Evolutionary conservation across 305 asterid species (phyloP).

Genomic region (Fraxinus angustifolia): DNA sequence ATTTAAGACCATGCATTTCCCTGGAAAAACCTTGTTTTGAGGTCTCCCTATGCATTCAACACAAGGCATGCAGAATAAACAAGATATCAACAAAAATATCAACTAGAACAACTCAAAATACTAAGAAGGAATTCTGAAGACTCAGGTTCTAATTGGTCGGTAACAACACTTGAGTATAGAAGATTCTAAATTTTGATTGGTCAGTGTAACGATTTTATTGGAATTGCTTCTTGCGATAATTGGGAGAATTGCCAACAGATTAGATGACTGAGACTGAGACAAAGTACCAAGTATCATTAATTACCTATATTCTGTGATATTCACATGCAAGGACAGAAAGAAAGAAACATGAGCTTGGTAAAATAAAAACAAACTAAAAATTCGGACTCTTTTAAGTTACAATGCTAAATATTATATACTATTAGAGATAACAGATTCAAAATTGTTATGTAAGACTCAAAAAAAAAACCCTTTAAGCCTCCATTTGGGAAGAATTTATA

Average conservation of each 20-base stretch:
- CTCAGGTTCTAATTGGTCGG: neutral
- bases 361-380: neutral
- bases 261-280: neutral
- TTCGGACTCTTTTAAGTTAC: neutral
- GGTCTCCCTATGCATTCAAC: slow-evolving; percentile 36
- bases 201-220: neutral
- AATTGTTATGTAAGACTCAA: neutral
- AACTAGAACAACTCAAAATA: slow-evolving; percentile 11
- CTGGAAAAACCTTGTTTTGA: slow-evolving; percentile 32
- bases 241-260: neutral
- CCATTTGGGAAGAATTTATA: neutral
- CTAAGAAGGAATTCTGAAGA: slow-evolving; percentile 9
- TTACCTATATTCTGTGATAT: neutral
- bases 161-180: neutral
- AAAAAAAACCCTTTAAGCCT: neutral
- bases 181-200: neutral
- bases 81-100: slow-evolving; percentile 1
- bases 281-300: neutral
- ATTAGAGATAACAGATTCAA: neutral
- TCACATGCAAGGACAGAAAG: neutral
- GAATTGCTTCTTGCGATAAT: neutral
- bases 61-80: slow-evolving; percentile 20
- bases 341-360: neutral
- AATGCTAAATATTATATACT: neutral
- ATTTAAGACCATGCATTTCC: slow-evolving; percentile 29